Evolutionary conservation across 352 stramenopile species (phyloP).

Genomic region (Phytopythium vexans): DNA sequence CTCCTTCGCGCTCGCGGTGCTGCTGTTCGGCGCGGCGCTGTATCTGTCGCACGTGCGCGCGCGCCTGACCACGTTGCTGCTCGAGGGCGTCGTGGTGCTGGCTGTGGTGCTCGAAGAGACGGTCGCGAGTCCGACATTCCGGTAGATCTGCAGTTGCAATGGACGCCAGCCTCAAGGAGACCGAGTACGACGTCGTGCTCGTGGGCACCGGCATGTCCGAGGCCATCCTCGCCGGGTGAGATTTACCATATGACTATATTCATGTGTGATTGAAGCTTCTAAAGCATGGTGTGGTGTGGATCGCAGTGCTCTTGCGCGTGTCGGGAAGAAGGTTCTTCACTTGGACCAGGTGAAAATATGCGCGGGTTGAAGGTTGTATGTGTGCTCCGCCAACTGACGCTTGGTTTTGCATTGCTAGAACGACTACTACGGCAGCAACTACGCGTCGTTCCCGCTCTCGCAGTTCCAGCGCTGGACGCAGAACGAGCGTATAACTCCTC

Average conservation of each 20-base stretch:
- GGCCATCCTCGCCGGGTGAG: slow-evolving; percentile 69
- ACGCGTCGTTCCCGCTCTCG: slow-evolving; percentile 59
- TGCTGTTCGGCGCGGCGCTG: slow-evolving; percentile 17
- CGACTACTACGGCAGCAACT: slow-evolving; percentile 83
- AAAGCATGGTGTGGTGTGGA: slow-evolving; percentile 3
- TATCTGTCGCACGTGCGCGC: slow-evolving; percentile 30
- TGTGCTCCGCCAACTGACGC: not conserved
- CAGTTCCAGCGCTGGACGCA: slow-evolving; percentile 59
- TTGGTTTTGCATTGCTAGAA: slow-evolving; percentile 33
- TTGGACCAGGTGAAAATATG: slow-evolving; percentile 49
- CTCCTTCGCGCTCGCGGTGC: not conserved
- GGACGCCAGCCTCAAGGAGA: slow-evolving; percentile 54
- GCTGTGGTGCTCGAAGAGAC: slow-evolving; percentile 23
- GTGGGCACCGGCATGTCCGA: slow-evolving; percentile 82
- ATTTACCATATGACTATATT: not conserved
- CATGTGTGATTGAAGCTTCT: slow-evolving; percentile 2
- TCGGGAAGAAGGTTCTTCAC: slow-evolving; percentile 76
- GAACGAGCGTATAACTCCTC: slow-evolving; percentile 37
- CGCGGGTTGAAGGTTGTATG: not conserved
- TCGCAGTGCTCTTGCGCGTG: slow-evolving; percentile 51
- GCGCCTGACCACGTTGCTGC: slow-evolving; percentile 19
- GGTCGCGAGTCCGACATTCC: not conserved
- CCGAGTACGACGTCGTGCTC: slow-evolving; percentile 70
- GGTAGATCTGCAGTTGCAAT: slow-evolving; percentile 14
- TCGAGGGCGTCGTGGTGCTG: slow-evolving; percentile 17